Percentiles rank a stretch among this genome's conserved stretches.
phyloP scores from a whole-genome alignment of 805 yeast genomes.

The Candida parachauliodes region DNA sequence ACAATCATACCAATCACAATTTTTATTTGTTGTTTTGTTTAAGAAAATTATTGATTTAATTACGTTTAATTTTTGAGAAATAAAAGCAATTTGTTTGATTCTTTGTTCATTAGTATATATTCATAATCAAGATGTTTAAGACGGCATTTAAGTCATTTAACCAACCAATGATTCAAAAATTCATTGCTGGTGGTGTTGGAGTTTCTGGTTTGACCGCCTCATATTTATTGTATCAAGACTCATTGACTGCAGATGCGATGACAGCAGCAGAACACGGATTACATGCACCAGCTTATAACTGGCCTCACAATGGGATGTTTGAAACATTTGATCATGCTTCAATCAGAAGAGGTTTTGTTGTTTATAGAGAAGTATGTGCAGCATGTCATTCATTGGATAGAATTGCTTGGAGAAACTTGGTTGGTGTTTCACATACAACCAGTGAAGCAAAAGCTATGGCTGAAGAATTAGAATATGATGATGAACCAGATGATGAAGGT shows the following conservation, averaged over 20 bases:
- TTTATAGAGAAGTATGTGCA: constrained; percentile 97
- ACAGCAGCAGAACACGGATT: constrained; percentile 99
- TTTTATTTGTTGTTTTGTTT: not conserved
- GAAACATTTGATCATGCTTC: constrained; percentile 91
- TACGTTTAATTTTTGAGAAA: no score
- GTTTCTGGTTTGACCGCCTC: constrained; percentile 78
- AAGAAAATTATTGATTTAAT: no score
- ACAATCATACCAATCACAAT: no score
- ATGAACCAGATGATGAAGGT: constrained; percentile 94
- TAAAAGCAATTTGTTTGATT: constrained; percentile 2
- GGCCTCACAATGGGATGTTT: constrained; percentile 94
- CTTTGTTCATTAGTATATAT: not conserved
- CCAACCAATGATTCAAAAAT: constrained; percentile 38
- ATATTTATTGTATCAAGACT: constrained; percentile 76
- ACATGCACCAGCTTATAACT: constrained; percentile 87
- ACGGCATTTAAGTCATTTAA: constrained; percentile 11
- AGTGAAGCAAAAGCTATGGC: constrained; percentile 89
- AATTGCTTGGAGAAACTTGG: constrained; percentile 97
- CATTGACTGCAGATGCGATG: constrained; percentile 89
- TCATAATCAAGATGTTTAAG: constrained; percentile 5
- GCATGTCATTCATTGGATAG: constrained; percentile 97
- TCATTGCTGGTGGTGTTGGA: constrained; percentile 63
- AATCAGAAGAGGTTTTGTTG: constrained; percentile 98
- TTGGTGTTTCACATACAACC: constrained; percentile 93
- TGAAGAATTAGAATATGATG: constrained; percentile 96